Conservation (phyloP, 305 asterid species). For the Fraxinus sp. region DNA sequence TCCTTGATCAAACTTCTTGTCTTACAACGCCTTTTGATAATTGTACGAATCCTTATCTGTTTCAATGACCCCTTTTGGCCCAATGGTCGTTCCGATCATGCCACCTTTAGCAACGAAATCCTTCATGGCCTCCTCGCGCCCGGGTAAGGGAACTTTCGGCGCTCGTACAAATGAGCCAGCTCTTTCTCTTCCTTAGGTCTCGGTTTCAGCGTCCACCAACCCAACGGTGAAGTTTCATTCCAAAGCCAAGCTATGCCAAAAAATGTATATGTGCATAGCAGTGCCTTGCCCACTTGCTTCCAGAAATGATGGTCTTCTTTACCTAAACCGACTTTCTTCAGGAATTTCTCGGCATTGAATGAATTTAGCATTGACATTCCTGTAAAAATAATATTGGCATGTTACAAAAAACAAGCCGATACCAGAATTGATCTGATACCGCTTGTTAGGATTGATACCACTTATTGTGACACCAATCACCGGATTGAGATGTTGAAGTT, state of each 20-base stretch:
- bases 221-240: conserved; percentile 88
- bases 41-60: conserved; percentile 54
- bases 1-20: conserved; percentile 79
- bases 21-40: conserved; percentile 79
- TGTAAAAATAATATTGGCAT: neutral
- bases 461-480: too few species aligned
- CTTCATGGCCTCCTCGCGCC: conserved; percentile 84
- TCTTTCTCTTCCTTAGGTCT: conserved; percentile 83
- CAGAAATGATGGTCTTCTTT: conserved; percentile 85
- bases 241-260: conserved; percentile 66
- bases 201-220: conserved; percentile 89
- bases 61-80: conserved; percentile 78
- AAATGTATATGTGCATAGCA: conserved; percentile 69
- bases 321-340: conserved; percentile 70
- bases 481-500: too few species aligned
- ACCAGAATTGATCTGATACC: too few species aligned
- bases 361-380: conserved; percentile 38
- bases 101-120: conserved; percentile 84
- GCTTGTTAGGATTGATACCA: too few species aligned
- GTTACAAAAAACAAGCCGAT: neutral
- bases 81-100: conserved; percentile 84
- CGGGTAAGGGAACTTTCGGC: conserved; percentile 71
- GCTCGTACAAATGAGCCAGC: conserved; percentile 79
- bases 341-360: conserved; percentile 52
- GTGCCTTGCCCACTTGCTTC: conserved; percentile 78